Evolutionary conservation across 1,284 basidiomycete genomes (phyloP), one percentile per base, ranked within the genome.

Genomic region (Irpex sp.): DNA sequence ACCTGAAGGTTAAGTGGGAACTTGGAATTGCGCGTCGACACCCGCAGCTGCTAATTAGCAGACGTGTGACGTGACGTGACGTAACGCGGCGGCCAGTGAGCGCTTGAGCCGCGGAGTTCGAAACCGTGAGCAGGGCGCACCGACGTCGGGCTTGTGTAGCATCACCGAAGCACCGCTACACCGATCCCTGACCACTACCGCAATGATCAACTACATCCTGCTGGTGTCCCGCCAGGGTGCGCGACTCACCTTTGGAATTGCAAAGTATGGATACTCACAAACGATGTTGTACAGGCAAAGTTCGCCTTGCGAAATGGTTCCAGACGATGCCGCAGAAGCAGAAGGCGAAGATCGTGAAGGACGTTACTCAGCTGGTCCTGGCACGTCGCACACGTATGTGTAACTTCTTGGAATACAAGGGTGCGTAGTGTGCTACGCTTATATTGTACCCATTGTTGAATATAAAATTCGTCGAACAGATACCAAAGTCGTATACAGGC

Each of bases 371-470:
- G 79, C 86, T 99, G 55, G 97, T 99, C 15, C 86, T 99, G 26
- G 95, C 95, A 53, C 86, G 97, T 54, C 85, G 97, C 67, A 98
- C 97, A 58, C 84, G 95, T 69, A 99, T 99, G 97, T 99, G 97
- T 78, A 99, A 99, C 78, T 95, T 99, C 74, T 79, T 99, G 59
- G 97, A 99, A 76, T 99, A 99, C 84, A 99, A 99, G 81, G 96
- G 96, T 94, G 67, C 62, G 83, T 55, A 69, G 6, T 26, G 15
- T n/a, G 17, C 35, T 53, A 43, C 3, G 4, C 15, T 63, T 57
- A 19, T 19, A 47, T 13, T 26, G 9, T 17, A 6, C 33, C 37
- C 6, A 39, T 13, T 21, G 1, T 26, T 11, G 8, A 53, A 21
- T n/a, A 4, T 15, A 57, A n/a, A 43, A n/a, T 50, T 13, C n/a